Evolutionary conservation across 139 green algal genomes (phyloP).

Genomic region (Auxenochlorella protothecoides): DNA sequence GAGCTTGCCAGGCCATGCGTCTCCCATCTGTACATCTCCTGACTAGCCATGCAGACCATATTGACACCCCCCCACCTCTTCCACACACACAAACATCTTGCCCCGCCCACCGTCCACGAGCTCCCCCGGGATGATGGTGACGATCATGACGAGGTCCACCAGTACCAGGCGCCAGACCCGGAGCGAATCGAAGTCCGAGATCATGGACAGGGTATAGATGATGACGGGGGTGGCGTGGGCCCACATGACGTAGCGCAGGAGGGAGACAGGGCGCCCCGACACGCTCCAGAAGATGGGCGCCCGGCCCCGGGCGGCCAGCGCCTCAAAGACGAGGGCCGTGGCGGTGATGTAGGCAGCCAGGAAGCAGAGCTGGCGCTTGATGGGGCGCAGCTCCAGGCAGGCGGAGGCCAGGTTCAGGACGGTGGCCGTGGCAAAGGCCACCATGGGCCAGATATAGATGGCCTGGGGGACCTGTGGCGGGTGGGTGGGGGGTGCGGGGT

Average conservation of each 20-base stretch:
- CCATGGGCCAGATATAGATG: conserved; percentile 28
- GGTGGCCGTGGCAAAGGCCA: conserved; percentile 39
- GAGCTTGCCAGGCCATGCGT: too few relatives aligned
- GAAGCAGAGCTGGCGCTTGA: conserved; percentile 38
- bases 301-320: conserved; percentile 21
- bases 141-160: conserved; percentile 40
- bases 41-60: too few relatives aligned
- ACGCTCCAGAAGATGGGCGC: conserved; percentile 20
- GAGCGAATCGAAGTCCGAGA: conserved; percentile 23
- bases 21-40: too few relatives aligned
- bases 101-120: conserved; percentile 4
- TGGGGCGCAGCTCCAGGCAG: conserved; percentile 30
- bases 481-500: neutral
- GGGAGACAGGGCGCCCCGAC: conserved; percentile 14
- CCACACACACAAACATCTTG: neutral
- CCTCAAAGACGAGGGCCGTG: conserved; percentile 37
- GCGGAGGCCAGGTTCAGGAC: conserved; percentile 41
- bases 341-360: conserved; percentile 35
- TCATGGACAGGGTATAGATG: conserved; percentile 39
- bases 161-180: too few relatives aligned
- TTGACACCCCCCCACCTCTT: neutral
- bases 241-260: conserved; percentile 41
- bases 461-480: conserved; percentile 5
- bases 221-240: conserved; percentile 42
- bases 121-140: conserved; percentile 22